These are phyloP conservation scores for Fraxinus anomala DNA, from an alignment of 257 asterid species.

Conservation along the genomic window DNA sequence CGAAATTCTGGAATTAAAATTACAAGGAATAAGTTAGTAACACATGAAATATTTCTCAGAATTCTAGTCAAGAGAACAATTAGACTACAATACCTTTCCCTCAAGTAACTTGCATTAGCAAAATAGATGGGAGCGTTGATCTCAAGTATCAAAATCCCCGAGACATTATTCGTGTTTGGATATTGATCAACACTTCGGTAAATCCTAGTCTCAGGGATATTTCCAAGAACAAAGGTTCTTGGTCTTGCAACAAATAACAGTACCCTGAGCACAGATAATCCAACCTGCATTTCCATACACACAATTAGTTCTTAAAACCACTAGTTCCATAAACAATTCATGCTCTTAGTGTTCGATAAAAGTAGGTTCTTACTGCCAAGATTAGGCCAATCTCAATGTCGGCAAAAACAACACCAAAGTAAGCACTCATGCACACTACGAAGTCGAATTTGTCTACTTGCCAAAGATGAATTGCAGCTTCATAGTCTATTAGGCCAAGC, in stretches of 20 bases:
- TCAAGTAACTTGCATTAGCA: slow-evolving; percentile 82
- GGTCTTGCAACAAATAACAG: slow-evolving; percentile 87
- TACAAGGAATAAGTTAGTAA: not conserved
- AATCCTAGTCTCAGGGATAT: slow-evolving; percentile 68
- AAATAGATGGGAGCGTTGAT: slow-evolving; percentile 91
- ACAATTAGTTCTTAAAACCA: not conserved
- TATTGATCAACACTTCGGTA: slow-evolving; percentile 85
- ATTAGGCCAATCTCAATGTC: slow-evolving; percentile 74
- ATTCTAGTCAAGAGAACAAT: not conserved
- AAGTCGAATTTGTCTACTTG: slow-evolving; percentile 87
- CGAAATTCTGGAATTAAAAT: slow-evolving; percentile 51
- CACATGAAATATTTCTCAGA: not conserved
- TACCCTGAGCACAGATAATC: slow-evolving; percentile 70
- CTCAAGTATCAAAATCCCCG: slow-evolving; percentile 76
- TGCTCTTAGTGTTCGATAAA: not conserved
- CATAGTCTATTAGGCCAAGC: slow-evolving; percentile 93
- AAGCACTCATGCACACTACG: slow-evolving; percentile 78
- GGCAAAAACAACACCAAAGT: slow-evolving; percentile 78
- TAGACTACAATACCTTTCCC: slow-evolving; percentile 71
- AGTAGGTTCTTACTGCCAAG: slow-evolving; percentile 55
- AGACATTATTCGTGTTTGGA: slow-evolving; percentile 53
- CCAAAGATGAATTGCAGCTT: slow-evolving; percentile 88
- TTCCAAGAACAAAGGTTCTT: slow-evolving; percentile 74
- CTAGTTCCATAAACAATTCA: not conserved
- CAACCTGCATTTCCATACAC: slow-evolving; percentile 46